Percentiles rank a stretch among this genome's conserved stretches.
These are phyloP conservation scores for Neonectria neomacrospora DNA, from an alignment of 2,329 filamentous ascomycete genomes.

Conservation along the genomic window DNA sequence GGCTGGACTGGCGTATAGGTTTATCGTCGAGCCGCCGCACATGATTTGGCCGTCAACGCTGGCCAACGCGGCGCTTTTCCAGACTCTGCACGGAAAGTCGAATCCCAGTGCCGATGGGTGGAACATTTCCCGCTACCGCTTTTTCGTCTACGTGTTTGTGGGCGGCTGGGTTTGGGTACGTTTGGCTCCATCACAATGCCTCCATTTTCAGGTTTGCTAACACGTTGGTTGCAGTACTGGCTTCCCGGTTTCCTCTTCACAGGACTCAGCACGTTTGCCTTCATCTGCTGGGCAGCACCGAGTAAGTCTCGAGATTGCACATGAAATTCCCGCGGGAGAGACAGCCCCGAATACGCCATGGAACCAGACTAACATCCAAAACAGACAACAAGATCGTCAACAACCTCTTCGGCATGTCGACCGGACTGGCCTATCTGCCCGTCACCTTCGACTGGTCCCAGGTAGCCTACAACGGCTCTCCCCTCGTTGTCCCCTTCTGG, in stretches of 20 bases:
- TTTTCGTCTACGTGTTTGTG: conserved; percentile 48
- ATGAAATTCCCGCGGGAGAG: too few relatives aligned
- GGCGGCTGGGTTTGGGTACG: conserved; percentile 27
- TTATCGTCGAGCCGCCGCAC: conserved; percentile 51
- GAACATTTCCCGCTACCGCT: conserved; percentile 51
- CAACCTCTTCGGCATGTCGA: conserved; percentile 31
- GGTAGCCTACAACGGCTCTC: conserved; percentile 29
- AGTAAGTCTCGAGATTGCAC: too few relatives aligned
- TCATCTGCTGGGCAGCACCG: conserved; percentile 32
- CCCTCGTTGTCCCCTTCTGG: conserved; percentile 31
- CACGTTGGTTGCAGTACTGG: conserved; percentile 24
- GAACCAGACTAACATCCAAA: background rate
- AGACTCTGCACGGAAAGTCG: conserved; percentile 51
- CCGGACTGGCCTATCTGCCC: conserved; percentile 26
- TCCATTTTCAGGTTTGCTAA: background rate
- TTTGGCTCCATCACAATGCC: background rate
- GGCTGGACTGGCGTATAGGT: conserved; percentile 50
- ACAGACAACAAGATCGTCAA: conserved; percentile 28
- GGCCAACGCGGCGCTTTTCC: conserved; percentile 52
- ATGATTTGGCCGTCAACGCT: conserved; percentile 54
- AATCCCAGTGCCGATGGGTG: conserved; percentile 52
- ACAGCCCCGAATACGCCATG: background rate
- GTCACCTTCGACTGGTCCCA: conserved; percentile 31
- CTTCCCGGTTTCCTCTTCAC: conserved; percentile 30
- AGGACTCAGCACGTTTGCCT: conserved; percentile 27